phyloP scores from a whole-genome alignment of 2,329 filamentous ascomycete genomes.

The Sporothrix brasiliensis region DNA sequence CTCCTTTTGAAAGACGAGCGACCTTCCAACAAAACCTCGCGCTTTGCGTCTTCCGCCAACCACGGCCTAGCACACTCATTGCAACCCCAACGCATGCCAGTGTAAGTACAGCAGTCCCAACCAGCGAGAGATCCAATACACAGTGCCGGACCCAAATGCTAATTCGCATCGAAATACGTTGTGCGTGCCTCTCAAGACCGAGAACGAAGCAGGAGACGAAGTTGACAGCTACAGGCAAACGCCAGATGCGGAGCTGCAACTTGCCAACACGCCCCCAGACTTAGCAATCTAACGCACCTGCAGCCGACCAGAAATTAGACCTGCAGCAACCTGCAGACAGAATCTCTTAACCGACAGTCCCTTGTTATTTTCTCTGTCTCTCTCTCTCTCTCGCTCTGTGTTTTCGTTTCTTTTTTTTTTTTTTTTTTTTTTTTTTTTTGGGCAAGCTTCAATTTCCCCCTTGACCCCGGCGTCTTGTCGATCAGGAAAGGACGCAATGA shows the following conservation, averaged over 20 bases:
- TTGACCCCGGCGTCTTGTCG: conserved; percentile 24
- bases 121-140: not conserved
- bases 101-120: not conserved
- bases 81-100: not conserved
- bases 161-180: too few relatives aligned
- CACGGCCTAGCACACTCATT: not conserved
- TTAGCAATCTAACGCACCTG: conserved; percentile 15
- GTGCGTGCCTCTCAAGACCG: too few relatives aligned
- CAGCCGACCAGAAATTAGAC: conserved; percentile 28
- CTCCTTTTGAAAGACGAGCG: not conserved
- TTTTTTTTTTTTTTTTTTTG: conserved; percentile 21
- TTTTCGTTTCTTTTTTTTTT: too few relatives aligned
- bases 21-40: too few relatives aligned
- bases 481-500: conserved; percentile 29
- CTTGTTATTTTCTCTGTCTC: not conserved
- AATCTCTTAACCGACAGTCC: conserved; percentile 20
- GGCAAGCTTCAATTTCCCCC: not conserved
- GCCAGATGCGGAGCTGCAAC: conserved; percentile 18
- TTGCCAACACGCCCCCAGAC: conserved; percentile 1
- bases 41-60: not conserved
- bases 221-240: not conserved
- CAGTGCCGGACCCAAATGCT: too few relatives aligned
- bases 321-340: conserved; percentile 24
- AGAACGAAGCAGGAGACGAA: not conserved
- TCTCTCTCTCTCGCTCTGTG: too few relatives aligned